Conservation (phyloP, 768 basidiomycete species). For the Tulasnella sp. region DNA sequence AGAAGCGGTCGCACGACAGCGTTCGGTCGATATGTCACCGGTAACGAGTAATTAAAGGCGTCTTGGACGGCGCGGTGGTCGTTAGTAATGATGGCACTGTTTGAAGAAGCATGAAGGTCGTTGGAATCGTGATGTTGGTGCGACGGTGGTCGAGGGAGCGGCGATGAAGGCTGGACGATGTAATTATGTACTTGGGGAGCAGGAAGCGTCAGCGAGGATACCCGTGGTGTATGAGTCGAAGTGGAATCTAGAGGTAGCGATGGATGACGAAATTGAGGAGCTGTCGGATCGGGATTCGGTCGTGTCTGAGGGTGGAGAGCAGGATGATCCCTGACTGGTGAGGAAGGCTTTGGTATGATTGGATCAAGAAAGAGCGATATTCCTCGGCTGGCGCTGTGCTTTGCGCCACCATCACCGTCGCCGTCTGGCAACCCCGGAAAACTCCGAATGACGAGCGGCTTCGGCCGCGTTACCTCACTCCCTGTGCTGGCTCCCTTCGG, state of each 20-base stretch:
- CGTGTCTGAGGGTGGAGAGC: too few species aligned
- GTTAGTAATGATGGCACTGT: not conserved
- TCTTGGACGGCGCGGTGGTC: not conserved
- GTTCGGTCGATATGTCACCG: slow-evolving; percentile 6
- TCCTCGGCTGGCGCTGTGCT: not conserved
- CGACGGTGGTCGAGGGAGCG: slow-evolving; percentile 10
- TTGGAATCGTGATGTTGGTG: slow-evolving; percentile 1
- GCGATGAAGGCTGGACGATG: not conserved
- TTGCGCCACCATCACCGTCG: not conserved
- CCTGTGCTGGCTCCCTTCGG: slow-evolving; percentile 11
- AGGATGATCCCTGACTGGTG: too few species aligned
- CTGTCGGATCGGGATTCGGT: too few species aligned
- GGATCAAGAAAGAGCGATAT: slow-evolving; percentile 8
- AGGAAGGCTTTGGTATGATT: too few species aligned
- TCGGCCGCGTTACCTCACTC: slow-evolving; percentile 1
- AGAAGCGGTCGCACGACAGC: slow-evolving; percentile 16
- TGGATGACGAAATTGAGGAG: too few species aligned
- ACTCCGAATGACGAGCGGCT: slow-evolving; percentile 8
- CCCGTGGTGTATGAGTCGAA: not conserved
- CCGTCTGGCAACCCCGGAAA: not conserved
- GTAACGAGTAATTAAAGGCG: not conserved
- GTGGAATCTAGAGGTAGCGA: too few species aligned
- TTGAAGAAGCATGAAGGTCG: not conserved
- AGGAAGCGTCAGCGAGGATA: not conserved
- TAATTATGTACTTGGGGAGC: too few species aligned